phyloP scores from a whole-genome alignment of 495 filamentous ascomycete species.

The Venustampulla echinocandica region DNA sequence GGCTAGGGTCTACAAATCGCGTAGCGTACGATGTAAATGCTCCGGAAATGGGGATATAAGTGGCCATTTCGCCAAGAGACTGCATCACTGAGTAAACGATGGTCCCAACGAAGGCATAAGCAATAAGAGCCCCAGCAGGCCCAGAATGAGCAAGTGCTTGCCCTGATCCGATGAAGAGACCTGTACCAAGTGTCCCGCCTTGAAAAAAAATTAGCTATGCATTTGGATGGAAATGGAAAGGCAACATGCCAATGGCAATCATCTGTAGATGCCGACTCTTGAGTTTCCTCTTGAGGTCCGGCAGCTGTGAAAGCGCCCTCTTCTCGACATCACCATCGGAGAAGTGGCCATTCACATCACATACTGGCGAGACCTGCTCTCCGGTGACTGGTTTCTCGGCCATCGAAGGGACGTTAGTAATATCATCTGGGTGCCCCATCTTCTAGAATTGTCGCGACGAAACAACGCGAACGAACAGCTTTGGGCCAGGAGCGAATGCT shows the following conservation, averaged over 20 bases:
- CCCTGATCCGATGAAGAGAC: constrained; percentile 65
- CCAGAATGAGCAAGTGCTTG: constrained; percentile 52
- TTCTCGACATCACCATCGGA: constrained; percentile 15
- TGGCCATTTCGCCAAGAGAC: constrained; percentile 60
- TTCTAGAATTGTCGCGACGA: neutral
- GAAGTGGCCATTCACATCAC: neutral
- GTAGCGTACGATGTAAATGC: constrained; percentile 66
- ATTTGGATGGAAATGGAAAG: too few species aligned
- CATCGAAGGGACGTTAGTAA: neutral
- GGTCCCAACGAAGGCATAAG: constrained; percentile 56
- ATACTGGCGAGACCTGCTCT: neutral
- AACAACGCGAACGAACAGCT: neutral
- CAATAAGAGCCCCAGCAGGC: constrained; percentile 58
- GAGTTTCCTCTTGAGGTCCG: constrained; percentile 42
- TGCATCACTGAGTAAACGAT: constrained; percentile 55
- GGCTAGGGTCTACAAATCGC: constrained; percentile 61
- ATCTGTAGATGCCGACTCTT: constrained; percentile 62
- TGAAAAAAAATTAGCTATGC: too few species aligned
- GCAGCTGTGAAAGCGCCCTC: neutral
- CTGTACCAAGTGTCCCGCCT: constrained; percentile 48
- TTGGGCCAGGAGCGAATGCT: neutral
- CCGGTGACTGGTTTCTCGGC: neutral
- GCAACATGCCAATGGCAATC: constrained; percentile 84
- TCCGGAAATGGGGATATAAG: constrained; percentile 65
- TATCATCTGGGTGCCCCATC: neutral